Evolutionary conservation across 2,329 filamentous ascomycete genomes (phyloP).

Genomic region (Apiospora rasikravindrae): DNA sequence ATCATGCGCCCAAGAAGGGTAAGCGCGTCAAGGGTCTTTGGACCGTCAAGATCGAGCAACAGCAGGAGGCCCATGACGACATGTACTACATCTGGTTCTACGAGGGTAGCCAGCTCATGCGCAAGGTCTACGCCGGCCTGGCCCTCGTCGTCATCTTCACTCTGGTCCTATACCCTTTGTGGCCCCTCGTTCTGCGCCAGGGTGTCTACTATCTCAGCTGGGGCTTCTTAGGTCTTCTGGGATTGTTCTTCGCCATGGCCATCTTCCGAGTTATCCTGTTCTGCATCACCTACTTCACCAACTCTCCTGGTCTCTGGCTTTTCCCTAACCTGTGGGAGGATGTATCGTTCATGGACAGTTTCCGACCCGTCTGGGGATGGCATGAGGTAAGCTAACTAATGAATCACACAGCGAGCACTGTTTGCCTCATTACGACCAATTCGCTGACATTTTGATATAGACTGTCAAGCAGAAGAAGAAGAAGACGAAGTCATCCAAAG

Average conservation of each 20-base stretch:
- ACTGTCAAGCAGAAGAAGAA: constrained; percentile 55
- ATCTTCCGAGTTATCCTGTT: constrained; percentile 97
- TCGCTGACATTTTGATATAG: constrained; percentile 24
- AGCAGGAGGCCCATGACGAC: constrained; percentile 86
- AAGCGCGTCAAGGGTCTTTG: constrained; percentile 96
- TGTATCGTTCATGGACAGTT: constrained; percentile 97
- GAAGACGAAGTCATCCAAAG: constrained; percentile 62
- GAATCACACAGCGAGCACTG: neutral
- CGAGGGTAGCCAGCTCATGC: constrained; percentile 91
- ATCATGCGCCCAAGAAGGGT: constrained; percentile 71
- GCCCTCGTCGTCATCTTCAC: constrained; percentile 85
- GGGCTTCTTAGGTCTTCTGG: constrained; percentile 87
- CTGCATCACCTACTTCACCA: constrained; percentile 84
- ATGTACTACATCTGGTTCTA: constrained; percentile 98
- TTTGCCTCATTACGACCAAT: neutral
- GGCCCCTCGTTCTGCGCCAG: constrained; percentile 88
- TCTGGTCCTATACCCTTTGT: constrained; percentile 92
- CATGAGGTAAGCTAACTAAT: constrained; percentile 73
- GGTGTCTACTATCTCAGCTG: constrained; percentile 98
- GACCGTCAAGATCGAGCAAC: constrained; percentile 94
- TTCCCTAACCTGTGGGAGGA: constrained; percentile 99
- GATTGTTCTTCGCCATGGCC: constrained; percentile 95
- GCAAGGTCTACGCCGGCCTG: constrained; percentile 86
- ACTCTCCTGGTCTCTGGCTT: constrained; percentile 91
- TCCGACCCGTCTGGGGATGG: constrained; percentile 96